A percentile compares a stretch with the other conserved stretches of the same genome.
These are phyloP conservation scores for Eremothecium coryli DNA, from an alignment of 1,139 yeast species.

Conservation along the genomic window DNA sequence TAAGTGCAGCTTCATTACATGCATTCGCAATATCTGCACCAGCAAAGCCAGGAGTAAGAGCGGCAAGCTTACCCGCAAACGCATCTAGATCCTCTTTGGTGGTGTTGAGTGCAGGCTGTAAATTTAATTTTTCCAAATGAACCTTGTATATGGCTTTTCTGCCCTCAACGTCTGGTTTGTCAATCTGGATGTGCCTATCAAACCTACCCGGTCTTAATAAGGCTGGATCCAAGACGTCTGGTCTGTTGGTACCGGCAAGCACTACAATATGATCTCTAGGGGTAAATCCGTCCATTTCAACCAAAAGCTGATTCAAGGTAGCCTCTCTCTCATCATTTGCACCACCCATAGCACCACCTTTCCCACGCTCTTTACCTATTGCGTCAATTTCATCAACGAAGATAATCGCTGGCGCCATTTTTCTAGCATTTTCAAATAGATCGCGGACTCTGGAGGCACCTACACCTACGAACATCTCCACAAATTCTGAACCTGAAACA, in stretches of 20 bases:
- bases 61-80: slow-evolving; percentile 81
- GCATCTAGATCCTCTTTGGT: slow-evolving; percentile 35
- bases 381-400: slow-evolving; percentile 98
- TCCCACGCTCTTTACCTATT: slow-evolving; percentile 87
- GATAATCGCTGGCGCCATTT: slow-evolving; percentile 85
- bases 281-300: slow-evolving; percentile 96
- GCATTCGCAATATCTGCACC: slow-evolving; percentile 98
- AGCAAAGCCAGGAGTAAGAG: slow-evolving; percentile 93
- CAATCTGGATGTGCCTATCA: slow-evolving; percentile 86
- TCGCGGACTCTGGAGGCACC: slow-evolving; percentile 98
- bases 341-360: slow-evolving; percentile 70
- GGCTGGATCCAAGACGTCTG: slow-evolving; percentile 89
- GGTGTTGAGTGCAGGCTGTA: slow-evolving; percentile 26
- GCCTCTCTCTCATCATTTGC: slow-evolving; percentile 96
- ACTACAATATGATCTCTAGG: slow-evolving; percentile 90
- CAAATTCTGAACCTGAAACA: slow-evolving; percentile 96
- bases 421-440: slow-evolving; percentile 83
- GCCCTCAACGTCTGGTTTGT: slow-evolving; percentile 87
- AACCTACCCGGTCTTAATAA: slow-evolving; percentile 94
- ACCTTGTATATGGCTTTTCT: slow-evolving; percentile 86
- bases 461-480: slow-evolving; percentile 98
- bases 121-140: slow-evolving; percentile 60
- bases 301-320: slow-evolving; percentile 85
- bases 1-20: slow-evolving; percentile 92
- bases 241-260: slow-evolving; percentile 92